A percentile compares a stretch with the other conserved stretches of the same genome.
Conservation (phyloP, 768 basidiomycete genomes). For the Lactarius hatsudake region DNA sequence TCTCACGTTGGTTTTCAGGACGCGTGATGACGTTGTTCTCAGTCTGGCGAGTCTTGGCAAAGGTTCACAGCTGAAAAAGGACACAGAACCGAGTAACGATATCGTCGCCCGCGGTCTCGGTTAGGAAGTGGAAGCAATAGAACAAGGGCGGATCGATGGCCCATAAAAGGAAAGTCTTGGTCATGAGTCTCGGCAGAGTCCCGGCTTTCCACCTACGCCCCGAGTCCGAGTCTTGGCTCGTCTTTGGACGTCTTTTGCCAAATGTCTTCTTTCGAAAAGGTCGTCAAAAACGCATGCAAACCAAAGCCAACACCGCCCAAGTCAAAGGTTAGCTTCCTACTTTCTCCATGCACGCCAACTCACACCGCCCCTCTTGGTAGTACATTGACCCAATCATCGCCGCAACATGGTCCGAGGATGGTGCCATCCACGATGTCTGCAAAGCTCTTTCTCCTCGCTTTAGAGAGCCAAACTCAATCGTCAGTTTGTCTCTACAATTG, state of each 20-base stretch:
- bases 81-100: no score
- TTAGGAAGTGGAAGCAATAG: no score
- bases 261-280: conserved; percentile 87
- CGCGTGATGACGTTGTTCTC: no score
- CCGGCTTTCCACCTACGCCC: conserved; percentile 32
- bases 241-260: neutral
- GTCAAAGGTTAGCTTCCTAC: conserved; percentile 63
- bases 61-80: no score
- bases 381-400: conserved; percentile 96
- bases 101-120: no score
- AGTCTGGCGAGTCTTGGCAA: no score
- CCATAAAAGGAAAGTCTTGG: neutral
- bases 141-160: no score
- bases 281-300: conserved; percentile 95
- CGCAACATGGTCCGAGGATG: conserved; percentile 96
- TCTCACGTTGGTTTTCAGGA: no score
- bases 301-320: conserved; percentile 96
- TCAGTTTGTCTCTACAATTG: conserved; percentile 41
- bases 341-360: neutral
- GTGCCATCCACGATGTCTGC: conserved; percentile 89
- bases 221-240: neutral
- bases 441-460: conserved; percentile 81
- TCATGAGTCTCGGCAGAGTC: neutral
- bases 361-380: conserved; percentile 39
- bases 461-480: conserved; percentile 88